Evolutionary conservation across 2,329 filamentous ascomycete species (phyloP).

Genomic region (Penicillium sp.): DNA sequence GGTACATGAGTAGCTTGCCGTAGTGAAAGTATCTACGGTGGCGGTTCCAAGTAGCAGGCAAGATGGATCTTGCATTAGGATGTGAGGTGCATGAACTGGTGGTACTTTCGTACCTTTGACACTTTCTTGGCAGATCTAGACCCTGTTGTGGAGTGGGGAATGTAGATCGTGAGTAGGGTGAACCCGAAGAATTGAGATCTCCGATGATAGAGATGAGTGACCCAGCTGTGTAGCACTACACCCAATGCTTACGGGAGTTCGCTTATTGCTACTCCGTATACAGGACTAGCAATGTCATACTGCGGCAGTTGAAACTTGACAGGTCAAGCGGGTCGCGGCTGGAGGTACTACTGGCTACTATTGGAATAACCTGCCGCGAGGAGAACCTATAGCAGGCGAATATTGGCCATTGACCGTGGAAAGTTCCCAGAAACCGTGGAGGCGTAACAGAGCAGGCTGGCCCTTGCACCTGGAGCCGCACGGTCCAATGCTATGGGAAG

Average conservation of each 20-base stretch:
- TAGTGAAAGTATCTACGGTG: slow-evolving; percentile 8
- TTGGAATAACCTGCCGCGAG: slow-evolving; percentile 16
- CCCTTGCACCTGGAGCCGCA: slow-evolving; percentile 13
- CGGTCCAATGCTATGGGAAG: slow-evolving; percentile 5
- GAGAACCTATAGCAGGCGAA: not conserved
- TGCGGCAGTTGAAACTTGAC: slow-evolving; percentile 19
- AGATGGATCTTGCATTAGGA: slow-evolving; percentile 11
- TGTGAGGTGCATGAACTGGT: slow-evolving; percentile 18
- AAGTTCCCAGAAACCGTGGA: not conserved
- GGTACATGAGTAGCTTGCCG: slow-evolving; percentile 12
- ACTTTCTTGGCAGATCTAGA: slow-evolving; percentile 5
- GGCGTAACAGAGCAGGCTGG: not conserved
- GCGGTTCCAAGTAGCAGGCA: slow-evolving; percentile 3
- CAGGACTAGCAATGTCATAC: slow-evolving; percentile 4
- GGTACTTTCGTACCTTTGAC: slow-evolving; percentile 10
- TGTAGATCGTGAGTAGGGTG: not conserved
- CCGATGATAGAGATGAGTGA: not conserved
- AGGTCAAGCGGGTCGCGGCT: slow-evolving; percentile 18
- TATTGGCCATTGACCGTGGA: slow-evolving; percentile 9
- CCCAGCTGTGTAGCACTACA: not conserved
- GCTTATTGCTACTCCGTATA: not conserved
- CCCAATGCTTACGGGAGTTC: not conserved
- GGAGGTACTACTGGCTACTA: slow-evolving; percentile 13
- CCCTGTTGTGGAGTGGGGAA: slow-evolving; percentile 1
- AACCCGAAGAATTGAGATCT: not conserved